Conservation (phyloP, 306 rosid genomes). For the Quercus suber region DNA sequence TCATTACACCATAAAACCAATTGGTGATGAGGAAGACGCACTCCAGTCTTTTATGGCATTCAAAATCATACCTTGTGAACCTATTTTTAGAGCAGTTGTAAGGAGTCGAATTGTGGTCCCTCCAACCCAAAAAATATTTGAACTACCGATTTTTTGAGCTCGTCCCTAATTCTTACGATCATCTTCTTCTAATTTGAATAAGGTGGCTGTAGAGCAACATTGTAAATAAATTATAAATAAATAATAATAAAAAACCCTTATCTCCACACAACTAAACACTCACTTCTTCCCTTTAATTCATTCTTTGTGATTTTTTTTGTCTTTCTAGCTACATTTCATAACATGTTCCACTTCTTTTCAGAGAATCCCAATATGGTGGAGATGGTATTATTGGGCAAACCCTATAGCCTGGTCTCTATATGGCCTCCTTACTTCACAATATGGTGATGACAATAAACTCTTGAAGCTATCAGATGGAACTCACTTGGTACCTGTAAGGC, state of each 20-base stretch:
- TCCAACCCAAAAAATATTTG: neutral
- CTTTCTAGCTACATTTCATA: neutral
- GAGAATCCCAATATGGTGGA: conserved; percentile 99
- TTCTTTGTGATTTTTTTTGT: neutral
- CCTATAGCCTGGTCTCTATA: conserved; percentile 94
- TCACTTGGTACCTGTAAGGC: conserved; percentile 29
- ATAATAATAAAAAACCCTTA: neutral
- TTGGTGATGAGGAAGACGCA: too few relatives aligned
- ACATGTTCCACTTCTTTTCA: conserved; percentile 31
- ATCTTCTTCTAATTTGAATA: neutral
- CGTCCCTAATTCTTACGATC: neutral
- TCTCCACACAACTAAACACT: neutral
- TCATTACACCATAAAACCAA: too few relatives aligned
- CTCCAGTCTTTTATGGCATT: too few relatives aligned
- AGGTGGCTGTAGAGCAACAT: neutral
- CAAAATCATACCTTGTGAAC: too few relatives aligned
- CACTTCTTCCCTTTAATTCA: neutral
- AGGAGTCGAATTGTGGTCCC: too few relatives aligned
- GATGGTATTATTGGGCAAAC: conserved; percentile 99
- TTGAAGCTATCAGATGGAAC: conserved; percentile 75
- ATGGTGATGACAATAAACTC: conserved; percentile 52
- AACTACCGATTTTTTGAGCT: neutral
- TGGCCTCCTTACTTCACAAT: conserved; percentile 86
- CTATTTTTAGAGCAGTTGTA: too few relatives aligned
- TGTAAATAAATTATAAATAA: neutral